Evolutionary conservation across 148 eudicot species (phyloP).

Genomic region (Heliosperma pusillum): DNA sequence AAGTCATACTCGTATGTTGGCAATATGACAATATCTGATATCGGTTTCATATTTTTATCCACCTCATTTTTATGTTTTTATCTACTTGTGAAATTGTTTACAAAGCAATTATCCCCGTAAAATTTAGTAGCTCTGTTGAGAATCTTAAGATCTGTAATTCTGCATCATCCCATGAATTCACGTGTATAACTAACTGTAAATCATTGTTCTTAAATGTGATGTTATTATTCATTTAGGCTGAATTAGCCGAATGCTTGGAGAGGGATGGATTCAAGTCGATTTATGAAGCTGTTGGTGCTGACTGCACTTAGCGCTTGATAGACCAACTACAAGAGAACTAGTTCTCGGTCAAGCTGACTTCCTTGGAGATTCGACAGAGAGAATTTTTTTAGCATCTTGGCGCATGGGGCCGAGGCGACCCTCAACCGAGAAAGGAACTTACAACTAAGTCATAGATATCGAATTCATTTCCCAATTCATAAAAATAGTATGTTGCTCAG

Average conservation of each 20-base stretch:
- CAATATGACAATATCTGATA: no score
- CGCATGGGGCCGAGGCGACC: not conserved
- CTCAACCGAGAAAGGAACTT: not conserved
- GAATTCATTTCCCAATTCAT: slow-evolving; percentile 4
- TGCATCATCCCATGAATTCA: not conserved
- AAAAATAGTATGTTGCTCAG: not conserved
- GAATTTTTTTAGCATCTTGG: not conserved
- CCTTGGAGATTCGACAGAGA: not conserved
- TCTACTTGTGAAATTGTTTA: not conserved
- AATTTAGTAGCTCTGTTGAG: no score
- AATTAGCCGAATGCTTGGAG: slow-evolving; percentile 84
- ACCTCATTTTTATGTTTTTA: not conserved
- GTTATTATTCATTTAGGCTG: slow-evolving; percentile 48
- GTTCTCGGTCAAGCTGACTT: not conserved
- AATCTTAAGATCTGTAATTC: no score
- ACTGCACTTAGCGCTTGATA: slow-evolving; percentile 39
- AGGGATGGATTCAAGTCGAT: slow-evolving; percentile 91
- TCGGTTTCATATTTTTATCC: no score
- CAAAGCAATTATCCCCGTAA: no score
- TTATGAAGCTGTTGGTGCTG: slow-evolving; percentile 92
- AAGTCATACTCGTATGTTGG: no score
- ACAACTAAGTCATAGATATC: not conserved
- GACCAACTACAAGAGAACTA: not conserved
- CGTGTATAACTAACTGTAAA: no score
- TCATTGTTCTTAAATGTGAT: not conserved